A percentile compares a stretch with the other conserved stretches of the same genome.
phyloP scores from a whole-genome alignment of 257 asterid genomes.

The Nicotiana otophora region DNA sequence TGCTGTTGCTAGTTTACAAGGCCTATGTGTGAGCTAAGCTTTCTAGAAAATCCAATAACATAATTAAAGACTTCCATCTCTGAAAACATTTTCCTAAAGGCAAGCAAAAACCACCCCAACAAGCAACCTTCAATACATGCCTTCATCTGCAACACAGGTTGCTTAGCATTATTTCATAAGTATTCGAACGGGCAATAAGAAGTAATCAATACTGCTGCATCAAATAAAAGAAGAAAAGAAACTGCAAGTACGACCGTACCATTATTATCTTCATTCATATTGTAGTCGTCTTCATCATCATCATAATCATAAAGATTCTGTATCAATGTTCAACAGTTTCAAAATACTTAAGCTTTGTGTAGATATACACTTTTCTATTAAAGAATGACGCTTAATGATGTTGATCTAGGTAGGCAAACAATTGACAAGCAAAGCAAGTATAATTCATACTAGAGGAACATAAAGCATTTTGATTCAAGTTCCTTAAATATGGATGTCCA shows the following conservation, averaged over 20 bases:
- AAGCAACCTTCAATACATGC: neutral
- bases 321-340: constrained; percentile 3
- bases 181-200: neutral
- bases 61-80: neutral
- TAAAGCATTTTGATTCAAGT: neutral
- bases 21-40: neutral
- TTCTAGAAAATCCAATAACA: neutral
- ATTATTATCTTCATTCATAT: constrained; percentile 45
- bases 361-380: neutral
- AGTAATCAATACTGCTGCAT: neutral
- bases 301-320: constrained; percentile 51
- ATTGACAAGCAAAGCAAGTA: neutral
- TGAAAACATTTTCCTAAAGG: neutral
- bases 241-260: constrained; percentile 25
- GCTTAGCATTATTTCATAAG: neutral
- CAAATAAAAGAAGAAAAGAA: neutral
- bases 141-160: neutral
- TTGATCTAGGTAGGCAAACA: neutral
- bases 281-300: constrained; percentile 74
- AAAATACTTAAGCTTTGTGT: neutral
- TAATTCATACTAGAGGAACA: neutral
- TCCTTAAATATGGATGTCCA: neutral
- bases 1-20: neutral
- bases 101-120: neutral
- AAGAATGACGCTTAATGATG: neutral